Base-by-base conservation (phyloP, 495 filamentous ascomycete genomes). In the Delitschia confertaspora region DNA sequence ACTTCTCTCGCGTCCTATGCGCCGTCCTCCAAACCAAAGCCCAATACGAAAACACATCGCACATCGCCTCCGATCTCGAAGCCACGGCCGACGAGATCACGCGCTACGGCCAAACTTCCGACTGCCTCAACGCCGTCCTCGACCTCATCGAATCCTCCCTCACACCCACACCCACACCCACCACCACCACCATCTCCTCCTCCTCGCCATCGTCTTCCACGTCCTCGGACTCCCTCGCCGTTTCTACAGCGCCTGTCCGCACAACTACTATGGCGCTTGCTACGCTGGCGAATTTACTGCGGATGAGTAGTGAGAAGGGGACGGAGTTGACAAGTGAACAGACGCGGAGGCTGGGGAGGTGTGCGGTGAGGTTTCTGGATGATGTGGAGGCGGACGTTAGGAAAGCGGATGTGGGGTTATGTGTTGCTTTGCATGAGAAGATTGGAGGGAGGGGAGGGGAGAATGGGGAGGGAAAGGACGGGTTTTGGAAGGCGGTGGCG, bases 321-420 rank as follows among this genome's bases (percentile, higher is more conserved):
- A 47, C 52, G 8, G 31, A 51, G 1, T 51, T 62, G 1, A 42
- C 55, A 13, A 10, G 34, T 7, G 63, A 60, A 26, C 58, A 60
- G 38, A 57, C 53, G 16, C 33, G 30, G 21, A 62, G 65, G 2
- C 44, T 79, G 13, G 76, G 80, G 7, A 58, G 56, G 4, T 64
- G 85, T 9, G 76, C 78, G 3, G 71, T 68, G 25, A 60, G 67
- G 26, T 80, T 76, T 42, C 66, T 96, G 11, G 74, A 79, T 34
- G 79, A 80, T 51, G 58, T 67, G n/a, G 80, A 89, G 40, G 74
- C 82, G 25, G 86, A 85, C 49, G 79, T 94, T 2, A 67, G 88
- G 17, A 80, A 83, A 63, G 81, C 85, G 45, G 82, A 80, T 5
- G 78, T 85, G 4, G 74, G 84, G 51, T 66, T 93, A 18, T 87